Evolutionary conservation across 2,329 filamentous ascomycete species (phyloP).

Genomic region (Venturiaceae sp.): DNA sequence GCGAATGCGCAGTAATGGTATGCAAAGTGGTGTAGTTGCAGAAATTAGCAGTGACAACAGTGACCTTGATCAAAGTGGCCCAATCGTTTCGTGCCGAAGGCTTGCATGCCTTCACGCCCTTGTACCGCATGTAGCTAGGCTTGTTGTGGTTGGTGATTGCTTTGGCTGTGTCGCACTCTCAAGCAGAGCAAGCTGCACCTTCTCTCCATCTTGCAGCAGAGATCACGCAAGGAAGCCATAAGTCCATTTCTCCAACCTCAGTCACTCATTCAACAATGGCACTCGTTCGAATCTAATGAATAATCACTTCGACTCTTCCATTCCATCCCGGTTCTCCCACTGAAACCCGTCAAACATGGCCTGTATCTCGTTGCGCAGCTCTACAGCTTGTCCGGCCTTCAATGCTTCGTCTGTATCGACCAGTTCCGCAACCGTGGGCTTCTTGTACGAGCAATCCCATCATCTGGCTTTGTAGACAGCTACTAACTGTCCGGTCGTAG

Average conservation of each 20-base stretch:
- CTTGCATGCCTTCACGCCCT: neutral
- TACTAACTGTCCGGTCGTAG: conserved; percentile 35
- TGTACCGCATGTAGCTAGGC: neutral
- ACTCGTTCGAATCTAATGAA: neutral
- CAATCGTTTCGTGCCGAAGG: neutral
- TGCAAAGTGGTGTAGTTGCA: neutral
- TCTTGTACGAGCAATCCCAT: conserved; percentile 46
- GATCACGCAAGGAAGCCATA: neutral
- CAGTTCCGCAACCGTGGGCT: conserved; percentile 43
- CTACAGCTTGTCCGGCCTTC: conserved; percentile 64
- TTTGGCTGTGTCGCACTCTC: neutral
- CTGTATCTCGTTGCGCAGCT: conserved; percentile 60
- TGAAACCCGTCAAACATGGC: neutral
- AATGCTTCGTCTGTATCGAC: conserved; percentile 62
- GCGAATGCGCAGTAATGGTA: neutral
- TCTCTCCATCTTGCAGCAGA: neutral
- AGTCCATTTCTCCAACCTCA: neutral
- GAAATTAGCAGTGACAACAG: too few relatives aligned
- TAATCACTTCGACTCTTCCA: neutral
- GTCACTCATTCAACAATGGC: conserved; percentile 5
- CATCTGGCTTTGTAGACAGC: conserved; percentile 11
- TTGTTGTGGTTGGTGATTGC: neutral
- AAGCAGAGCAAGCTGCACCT: neutral
- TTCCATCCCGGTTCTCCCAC: neutral
- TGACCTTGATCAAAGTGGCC: neutral